These are phyloP conservation scores for Leccinum arenicola DNA, from an alignment of 768 basidiomycete genomes.

Conservation along the genomic window DNA sequence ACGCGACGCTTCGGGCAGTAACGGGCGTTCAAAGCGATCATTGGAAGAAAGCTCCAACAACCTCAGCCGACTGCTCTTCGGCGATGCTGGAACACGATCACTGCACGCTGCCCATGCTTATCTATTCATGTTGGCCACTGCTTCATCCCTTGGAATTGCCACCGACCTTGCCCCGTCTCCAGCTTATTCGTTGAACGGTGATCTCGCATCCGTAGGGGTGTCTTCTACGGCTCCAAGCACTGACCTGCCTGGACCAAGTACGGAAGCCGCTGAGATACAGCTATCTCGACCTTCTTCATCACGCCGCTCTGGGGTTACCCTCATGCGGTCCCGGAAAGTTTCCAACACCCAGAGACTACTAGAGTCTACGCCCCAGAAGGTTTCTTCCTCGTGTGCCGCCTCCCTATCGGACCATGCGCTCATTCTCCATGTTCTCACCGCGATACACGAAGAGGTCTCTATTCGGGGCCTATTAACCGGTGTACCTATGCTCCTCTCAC, in stretches of 20 bases:
- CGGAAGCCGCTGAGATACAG: constrained; percentile 18
- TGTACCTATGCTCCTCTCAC: constrained; percentile 81
- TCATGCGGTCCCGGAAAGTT: constrained; percentile 54
- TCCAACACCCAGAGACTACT: constrained; percentile 54
- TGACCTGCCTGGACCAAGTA: constrained; percentile 23
- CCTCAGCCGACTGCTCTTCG: constrained; percentile 47
- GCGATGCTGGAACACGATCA: constrained; percentile 66
- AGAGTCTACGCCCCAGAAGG: constrained; percentile 42
- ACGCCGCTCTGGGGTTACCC: constrained; percentile 47
- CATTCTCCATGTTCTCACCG: constrained; percentile 62
- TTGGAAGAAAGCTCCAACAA: constrained; percentile 48
- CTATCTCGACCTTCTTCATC: constrained; percentile 36
- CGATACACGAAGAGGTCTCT: constrained; percentile 71
- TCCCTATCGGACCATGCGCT: constrained; percentile 73
- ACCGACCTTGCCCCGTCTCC: constrained; percentile 41
- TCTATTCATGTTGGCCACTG: constrained; percentile 73
- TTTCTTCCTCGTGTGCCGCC: constrained; percentile 49
- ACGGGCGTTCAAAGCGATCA: constrained; percentile 43
- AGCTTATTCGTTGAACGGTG: constrained; percentile 35
- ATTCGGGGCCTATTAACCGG: constrained; percentile 72
- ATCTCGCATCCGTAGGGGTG: constrained; percentile 27
- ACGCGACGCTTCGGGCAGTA: constrained; percentile 44
- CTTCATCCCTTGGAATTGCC: constrained; percentile 55
- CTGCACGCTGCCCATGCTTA: constrained; percentile 81
- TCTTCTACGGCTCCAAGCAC: constrained; percentile 33